Base-by-base conservation (phyloP, 352 stramenopile species). In the Globisporangium orthogonon region DNA sequence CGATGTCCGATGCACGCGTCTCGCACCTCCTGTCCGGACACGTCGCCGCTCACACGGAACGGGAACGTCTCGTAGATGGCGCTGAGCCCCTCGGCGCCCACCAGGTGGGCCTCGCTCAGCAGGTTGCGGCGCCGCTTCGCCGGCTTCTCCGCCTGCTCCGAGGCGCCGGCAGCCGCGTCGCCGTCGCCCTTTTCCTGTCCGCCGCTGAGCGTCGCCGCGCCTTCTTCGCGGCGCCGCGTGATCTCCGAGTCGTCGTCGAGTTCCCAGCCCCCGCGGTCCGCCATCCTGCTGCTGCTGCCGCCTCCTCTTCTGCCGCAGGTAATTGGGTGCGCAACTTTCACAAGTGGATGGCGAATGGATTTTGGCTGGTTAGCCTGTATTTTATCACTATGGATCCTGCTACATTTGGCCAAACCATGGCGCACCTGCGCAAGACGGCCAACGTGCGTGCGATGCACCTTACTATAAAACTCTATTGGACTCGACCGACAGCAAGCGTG, bases 11-110 rank as follows among this genome's bases (percentile, higher is more conserved):
- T 35, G 46, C 3, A 9, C 29, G 30, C 23, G n/a, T 33, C 4
- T 29, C 69, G 5, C 50, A 81, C 73, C 67, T 89, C 81, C n/a
- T 86, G 73, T 0, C 77, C 81, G 3, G 66, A 58, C 3, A 91
- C 77, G 23, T 72, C 63, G 15, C 66, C 65, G 29, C 64, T 76
- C 11, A 87, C 71, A 61, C 89, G 80, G 53, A 82, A 87, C 28
- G 83, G 75, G 50, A 93, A 93, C 35, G 71, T 88, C 30, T 69
- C 63, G 40, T 87, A 77, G 50, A 93, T 71, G 64, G 87, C 86
- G 58, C 78, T 74, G 31, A 93, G 71, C 0, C 83, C 83, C 51
- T 89, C 70, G 23, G 66, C 62, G 0, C 74, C 85, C 33, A 89
- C 63, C 56, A 93, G 55, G 23, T 88, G 72, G 54, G 70, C 78